phyloP scores from a whole-genome alignment of 2,329 filamentous ascomycete genomes.

The Akanthomyces dipterigenus region DNA sequence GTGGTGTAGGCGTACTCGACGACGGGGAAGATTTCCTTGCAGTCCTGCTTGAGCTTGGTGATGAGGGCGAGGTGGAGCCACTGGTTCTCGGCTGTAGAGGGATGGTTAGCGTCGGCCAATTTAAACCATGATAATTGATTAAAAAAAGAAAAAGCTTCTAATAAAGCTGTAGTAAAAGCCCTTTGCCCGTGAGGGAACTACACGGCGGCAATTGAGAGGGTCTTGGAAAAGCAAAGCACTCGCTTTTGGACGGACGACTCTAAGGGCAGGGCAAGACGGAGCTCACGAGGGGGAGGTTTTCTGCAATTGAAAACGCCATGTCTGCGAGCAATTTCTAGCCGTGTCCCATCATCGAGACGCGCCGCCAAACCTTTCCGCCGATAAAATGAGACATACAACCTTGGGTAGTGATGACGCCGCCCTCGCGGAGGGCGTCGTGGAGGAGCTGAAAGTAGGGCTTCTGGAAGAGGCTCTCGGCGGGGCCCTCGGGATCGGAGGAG shows the following conservation, averaged over 20 bases:
- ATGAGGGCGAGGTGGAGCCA: constrained; percentile 97
- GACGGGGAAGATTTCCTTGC: constrained; percentile 93
- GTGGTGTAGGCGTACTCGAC: constrained; percentile 99
- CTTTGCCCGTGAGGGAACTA: constrained; percentile 27
- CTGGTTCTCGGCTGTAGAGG: constrained; percentile 81
- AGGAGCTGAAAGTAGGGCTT: constrained; percentile 98
- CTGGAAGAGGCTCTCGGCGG: constrained; percentile 93
- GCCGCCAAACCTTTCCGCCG: constrained; percentile 31
- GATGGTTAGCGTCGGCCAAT: constrained; percentile 4
- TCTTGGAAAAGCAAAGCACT: constrained; percentile 31
- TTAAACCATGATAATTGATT: constrained; percentile 14
- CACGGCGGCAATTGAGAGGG: constrained; percentile 24
- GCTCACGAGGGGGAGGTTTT: background rate
- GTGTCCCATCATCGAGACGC: constrained; percentile 27
- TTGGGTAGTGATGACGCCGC: constrained; percentile 99
- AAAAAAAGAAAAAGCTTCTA: constrained; percentile 18
- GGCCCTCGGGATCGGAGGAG: constrained; percentile 93
- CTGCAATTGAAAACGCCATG: background rate
- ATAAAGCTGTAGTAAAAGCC: background rate
- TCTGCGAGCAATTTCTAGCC: constrained; percentile 9
- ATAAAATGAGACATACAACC: constrained; percentile 89
- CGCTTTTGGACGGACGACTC: constrained; percentile 20
- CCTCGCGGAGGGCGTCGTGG: constrained; percentile 80
- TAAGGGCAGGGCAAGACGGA: background rate
- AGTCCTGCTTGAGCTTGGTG: constrained; percentile 90